These are phyloP conservation scores for Phalaenopsis equestris DNA, from an alignment of 106 monocot species.

Conservation along the genomic window DNA sequence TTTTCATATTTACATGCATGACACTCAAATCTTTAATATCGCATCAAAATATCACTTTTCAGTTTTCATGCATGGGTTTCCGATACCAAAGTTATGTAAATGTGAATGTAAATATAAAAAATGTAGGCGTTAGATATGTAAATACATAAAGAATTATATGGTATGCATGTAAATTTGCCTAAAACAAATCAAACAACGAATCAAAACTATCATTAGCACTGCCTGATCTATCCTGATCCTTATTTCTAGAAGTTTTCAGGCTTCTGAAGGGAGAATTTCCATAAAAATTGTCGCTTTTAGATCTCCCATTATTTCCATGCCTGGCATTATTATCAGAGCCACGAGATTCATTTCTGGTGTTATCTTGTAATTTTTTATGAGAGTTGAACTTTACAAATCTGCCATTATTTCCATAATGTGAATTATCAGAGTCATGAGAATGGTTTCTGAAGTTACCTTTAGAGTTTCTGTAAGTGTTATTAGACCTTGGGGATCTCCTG, in stretches of 20 bases:
- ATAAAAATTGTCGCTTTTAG: neutral
- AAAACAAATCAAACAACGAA: slow-evolving; percentile 19
- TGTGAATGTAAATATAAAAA: too few species aligned
- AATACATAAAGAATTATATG: too few species aligned
- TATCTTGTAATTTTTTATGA: neutral
- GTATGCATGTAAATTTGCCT: too few species aligned
- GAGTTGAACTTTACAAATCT: slow-evolving; percentile 1
- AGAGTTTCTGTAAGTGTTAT: neutral
- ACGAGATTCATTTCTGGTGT: neutral
- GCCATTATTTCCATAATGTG: slow-evolving; percentile 7
- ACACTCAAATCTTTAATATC: too few species aligned
- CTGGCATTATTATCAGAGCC: too few species aligned
- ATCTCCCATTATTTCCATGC: too few species aligned
- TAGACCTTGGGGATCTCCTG: neutral
- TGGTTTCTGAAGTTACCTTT: slow-evolving; percentile 5
- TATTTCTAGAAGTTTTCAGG: neutral
- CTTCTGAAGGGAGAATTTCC: slow-evolving; percentile 8
- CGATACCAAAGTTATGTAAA: too few species aligned
- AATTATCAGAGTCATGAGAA: neutral
- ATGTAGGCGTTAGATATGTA: too few species aligned
- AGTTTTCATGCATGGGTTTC: too few species aligned
- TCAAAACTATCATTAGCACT: slow-evolving; percentile 16
- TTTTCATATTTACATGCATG: too few species aligned
- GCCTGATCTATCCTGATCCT: neutral
- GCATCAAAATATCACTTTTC: too few species aligned